phyloP scores from a whole-genome alignment of 805 yeast species.

The Metschnikowia arizonensis region DNA sequence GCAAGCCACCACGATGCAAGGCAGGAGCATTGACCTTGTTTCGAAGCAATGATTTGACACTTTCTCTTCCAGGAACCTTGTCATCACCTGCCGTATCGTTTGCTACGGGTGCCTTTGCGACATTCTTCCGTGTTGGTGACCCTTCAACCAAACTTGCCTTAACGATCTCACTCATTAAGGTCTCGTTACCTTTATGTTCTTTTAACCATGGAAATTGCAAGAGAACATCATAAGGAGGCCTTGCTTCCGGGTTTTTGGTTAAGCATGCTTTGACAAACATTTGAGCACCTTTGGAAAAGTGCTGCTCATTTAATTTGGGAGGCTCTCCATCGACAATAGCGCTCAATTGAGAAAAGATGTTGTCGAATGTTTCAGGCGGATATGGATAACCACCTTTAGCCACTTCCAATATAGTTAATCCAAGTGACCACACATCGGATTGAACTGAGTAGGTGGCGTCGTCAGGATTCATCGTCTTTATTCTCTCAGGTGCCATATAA shows the following conservation, averaged over 20 bases:
- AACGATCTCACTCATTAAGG: constrained; percentile 29
- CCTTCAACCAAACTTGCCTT: constrained; percentile 16
- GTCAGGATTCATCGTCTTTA: constrained; percentile 68
- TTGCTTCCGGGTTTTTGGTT: constrained; percentile 70
- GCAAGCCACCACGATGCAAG: constrained; percentile 40
- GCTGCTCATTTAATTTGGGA: constrained; percentile 21
- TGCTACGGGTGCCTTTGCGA: constrained; percentile 17
- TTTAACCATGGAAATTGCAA: constrained; percentile 82
- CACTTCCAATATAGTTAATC: constrained; percentile 79
- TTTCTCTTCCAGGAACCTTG: constrained; percentile 23
- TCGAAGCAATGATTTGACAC: constrained; percentile 37
- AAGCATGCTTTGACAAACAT: constrained; percentile 75
- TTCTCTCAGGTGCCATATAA: constrained; percentile 98
- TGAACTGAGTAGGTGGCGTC: constrained; percentile 85
- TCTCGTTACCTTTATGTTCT: constrained; percentile 39
- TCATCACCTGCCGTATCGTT: constrained; percentile 2
- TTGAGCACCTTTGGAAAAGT: constrained; percentile 70
- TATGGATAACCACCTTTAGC: constrained; percentile 94
- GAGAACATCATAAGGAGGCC: constrained; percentile 78
- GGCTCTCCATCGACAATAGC: constrained; percentile 67
- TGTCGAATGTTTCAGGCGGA: constrained; percentile 87
- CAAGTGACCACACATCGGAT: constrained; percentile 94
- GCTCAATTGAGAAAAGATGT: constrained; percentile 86
- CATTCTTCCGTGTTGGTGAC: constrained; percentile 11
- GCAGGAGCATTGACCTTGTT: constrained; percentile 43